Conservation (phyloP, 371 early-diverging fungal genomes). For the Mortierella sp. region DNA sequence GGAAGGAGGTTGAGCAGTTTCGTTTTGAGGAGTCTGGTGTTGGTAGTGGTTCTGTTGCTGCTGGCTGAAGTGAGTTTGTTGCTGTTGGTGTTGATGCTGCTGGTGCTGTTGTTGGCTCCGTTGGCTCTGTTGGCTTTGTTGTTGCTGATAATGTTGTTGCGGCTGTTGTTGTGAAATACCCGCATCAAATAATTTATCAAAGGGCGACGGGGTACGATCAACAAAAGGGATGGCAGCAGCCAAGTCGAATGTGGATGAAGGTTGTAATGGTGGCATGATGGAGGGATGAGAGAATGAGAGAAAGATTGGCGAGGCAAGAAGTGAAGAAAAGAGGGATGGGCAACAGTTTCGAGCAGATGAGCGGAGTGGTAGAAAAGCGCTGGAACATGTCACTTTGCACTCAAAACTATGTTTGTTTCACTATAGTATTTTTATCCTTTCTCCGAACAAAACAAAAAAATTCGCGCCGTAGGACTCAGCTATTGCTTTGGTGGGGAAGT, state of each 20-base stretch:
- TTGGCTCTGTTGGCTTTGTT: background rate
- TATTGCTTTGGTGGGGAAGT: background rate
- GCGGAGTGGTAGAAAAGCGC: too few relatives aligned
- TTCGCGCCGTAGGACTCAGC: constrained; percentile 11
- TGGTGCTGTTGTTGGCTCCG: background rate
- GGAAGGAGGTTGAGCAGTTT: constrained; percentile 12
- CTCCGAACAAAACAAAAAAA: background rate
- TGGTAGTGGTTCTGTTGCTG: constrained; percentile 7
- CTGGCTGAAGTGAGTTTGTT: background rate
- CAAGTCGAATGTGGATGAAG: constrained; percentile 13
- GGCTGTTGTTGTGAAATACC: constrained; percentile 11
- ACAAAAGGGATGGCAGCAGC: constrained; percentile 40
- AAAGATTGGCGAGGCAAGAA: constrained; percentile 1
- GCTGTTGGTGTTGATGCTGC: background rate
- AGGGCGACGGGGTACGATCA: constrained; percentile 24
- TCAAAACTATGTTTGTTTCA: constrained; percentile 6
- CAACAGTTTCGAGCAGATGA: too few relatives aligned
- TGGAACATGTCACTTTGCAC: background rate
- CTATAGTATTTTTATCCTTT: background rate
- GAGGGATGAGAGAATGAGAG: background rate
- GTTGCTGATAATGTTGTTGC: constrained; percentile 2
- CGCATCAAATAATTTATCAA: constrained; percentile 30
- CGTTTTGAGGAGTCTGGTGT: background rate
- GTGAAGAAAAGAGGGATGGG: background rate
- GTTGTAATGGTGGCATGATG: constrained; percentile 40